Evolutionary conservation across 208 protist genomes (phyloP).

Genomic region (Strigomonas oncopelti): DNA sequence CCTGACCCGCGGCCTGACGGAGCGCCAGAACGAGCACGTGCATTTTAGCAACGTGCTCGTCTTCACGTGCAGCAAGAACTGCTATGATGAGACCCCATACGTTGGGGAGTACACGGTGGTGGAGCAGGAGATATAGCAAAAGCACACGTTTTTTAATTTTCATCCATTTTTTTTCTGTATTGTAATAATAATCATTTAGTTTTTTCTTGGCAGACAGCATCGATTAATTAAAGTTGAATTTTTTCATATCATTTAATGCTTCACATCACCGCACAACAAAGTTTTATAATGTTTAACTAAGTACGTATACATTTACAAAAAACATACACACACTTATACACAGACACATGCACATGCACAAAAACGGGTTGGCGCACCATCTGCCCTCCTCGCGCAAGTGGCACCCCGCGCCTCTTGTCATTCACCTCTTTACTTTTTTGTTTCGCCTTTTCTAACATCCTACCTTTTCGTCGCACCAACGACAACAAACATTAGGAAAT

Average conservation of each 20-base stretch:
- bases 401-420: not conserved
- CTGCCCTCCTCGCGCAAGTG: no score
- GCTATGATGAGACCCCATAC: conserved; percentile 59
- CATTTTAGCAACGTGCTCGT: conserved; percentile 84
- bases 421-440: not conserved
- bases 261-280: no score
- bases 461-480: not conserved
- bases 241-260: no score
- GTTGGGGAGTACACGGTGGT: conserved; percentile 60
- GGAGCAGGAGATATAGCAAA: conserved; percentile 71
- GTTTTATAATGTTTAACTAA: no score
- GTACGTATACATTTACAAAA: not conserved
- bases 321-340: no score
- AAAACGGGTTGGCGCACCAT: no score
- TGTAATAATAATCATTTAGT: no score
- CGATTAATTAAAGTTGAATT: not conserved
- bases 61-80: conserved; percentile 75
- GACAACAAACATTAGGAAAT: not conserved
- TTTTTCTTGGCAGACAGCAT: not conserved
- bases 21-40: conserved; percentile 49
- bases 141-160: not conserved
- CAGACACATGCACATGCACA: no score
- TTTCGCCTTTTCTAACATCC: not conserved
- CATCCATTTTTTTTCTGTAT: conserved; percentile 4
- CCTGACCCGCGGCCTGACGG: conserved; percentile 57